These are phyloP conservation scores for Microascus cirrosus DNA, from an alignment of 2,329 filamentous ascomycete species.

Conservation along the genomic window DNA sequence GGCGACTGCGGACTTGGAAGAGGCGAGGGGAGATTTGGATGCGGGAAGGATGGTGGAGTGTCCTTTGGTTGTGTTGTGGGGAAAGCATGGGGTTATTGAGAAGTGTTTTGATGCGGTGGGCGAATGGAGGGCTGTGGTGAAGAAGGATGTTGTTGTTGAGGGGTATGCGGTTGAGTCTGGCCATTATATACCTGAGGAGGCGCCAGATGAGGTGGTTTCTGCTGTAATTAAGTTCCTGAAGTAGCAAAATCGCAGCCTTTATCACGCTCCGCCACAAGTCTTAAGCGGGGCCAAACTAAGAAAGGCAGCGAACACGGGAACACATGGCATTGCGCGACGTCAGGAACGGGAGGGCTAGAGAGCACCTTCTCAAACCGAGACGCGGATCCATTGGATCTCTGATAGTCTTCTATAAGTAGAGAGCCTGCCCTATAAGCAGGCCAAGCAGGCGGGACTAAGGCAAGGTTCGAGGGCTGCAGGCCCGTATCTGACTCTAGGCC, in stretches of 20 bases:
- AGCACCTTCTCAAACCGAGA: too few relatives aligned
- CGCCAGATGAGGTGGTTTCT: conserved; percentile 30
- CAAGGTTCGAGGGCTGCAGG: too few relatives aligned
- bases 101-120: conserved; percentile 33
- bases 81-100: conserved; percentile 33
- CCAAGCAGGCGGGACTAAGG: too few relatives aligned
- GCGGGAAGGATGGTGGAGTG: conserved; percentile 29
- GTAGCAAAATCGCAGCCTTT: conserved; percentile 8
- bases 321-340: too few relatives aligned
- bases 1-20: conserved; percentile 38
- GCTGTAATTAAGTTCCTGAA: conserved; percentile 27
- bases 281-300: too few relatives aligned
- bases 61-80: conserved; percentile 39
- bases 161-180: conserved; percentile 32
- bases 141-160: conserved; percentile 19
- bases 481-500: too few relatives aligned
- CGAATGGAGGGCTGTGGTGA: conserved; percentile 38
- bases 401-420: too few relatives aligned
- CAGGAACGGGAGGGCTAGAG: too few relatives aligned
- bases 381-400: too few relatives aligned
- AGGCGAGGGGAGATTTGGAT: conserved; percentile 31
- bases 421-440: too few relatives aligned
- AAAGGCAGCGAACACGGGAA: too few relatives aligned
- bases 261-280: too few relatives aligned
- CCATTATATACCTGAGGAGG: conserved; percentile 40